Evolutionary conservation across 345 rosid genomes (phyloP), one percentile per base, ranked within the genome.

Genomic region (Bruguiera parviflora): DNA sequence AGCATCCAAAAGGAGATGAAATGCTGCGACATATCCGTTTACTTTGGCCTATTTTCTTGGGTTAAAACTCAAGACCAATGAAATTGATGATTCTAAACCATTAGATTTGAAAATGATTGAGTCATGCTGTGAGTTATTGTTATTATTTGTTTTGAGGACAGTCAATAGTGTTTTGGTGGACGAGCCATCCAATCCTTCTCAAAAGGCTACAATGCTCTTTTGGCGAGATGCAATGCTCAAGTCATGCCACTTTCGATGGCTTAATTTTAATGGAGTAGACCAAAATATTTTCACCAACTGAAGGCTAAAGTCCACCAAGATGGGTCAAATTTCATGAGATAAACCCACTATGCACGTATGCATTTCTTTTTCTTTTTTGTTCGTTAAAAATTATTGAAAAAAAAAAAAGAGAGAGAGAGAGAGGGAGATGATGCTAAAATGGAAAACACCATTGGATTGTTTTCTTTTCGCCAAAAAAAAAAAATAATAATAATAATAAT

Each of bases 311-410:
- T 39, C 37, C 58, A 67, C 27, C 63, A 74, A 69, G 60, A 53
- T 6, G 35, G 53, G 65, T 63, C 81, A 78, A 75, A 68, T 43
- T 71, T 66, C 76, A 71, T 78, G 71, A 55, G 64, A 74, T 63
- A 43, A 11, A 13, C 70, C 81, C 72, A 73, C 78, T 47, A 60
- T 29, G 65, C 13, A 18, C 3, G 16, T 8, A 7, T 55, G 59
- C 28, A 56, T 56, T 46, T 68, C 24, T 43, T 43, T 43, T 13
- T 9, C 49, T 1, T 13, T 43, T 43, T 43, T 13, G 49, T 15
- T 43, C 3, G 49, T 13, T 43, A 3, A 43, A 13, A 43, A 43
- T 11, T 43, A 13, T 43, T 43, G 49, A 1, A 2, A 13, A 43
- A 5, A 0, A 2, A 13, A 13, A 18, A 0, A 33, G 37, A 33